Evolutionary conservation across 2,329 filamentous ascomycete genomes (phyloP).

Genomic region (Dryadomyces sulphureus): DNA sequence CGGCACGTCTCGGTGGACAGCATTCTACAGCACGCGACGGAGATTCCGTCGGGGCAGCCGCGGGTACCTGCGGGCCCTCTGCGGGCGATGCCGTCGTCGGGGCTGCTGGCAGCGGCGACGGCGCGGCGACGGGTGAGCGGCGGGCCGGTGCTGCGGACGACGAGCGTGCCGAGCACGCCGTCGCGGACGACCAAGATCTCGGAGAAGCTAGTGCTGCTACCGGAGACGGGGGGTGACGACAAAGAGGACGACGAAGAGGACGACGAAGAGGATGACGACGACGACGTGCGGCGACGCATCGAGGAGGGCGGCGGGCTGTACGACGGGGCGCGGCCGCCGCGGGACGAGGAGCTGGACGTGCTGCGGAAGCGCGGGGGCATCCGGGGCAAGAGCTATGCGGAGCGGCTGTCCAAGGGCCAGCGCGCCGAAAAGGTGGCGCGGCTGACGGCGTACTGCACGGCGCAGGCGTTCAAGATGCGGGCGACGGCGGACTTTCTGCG

Average conservation of each 20-base stretch:
- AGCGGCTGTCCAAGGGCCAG: constrained; percentile 77
- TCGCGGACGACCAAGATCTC: constrained; percentile 85
- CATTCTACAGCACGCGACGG: constrained; percentile 82
- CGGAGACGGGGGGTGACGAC: constrained; percentile 56
- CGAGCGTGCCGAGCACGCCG: constrained; percentile 54
- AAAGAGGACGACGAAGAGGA: constrained; percentile 45
- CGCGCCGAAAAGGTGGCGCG: constrained; percentile 76
- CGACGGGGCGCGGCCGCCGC: constrained; percentile 35
- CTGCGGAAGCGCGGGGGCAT: constrained; percentile 46
- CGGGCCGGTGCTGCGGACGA: constrained; percentile 18
- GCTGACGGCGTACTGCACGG: constrained; percentile 91
- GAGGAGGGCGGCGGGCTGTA: constrained; percentile 19
- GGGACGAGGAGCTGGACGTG: constrained; percentile 53
- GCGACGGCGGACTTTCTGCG: constrained; percentile 79
- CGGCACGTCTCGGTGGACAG: constrained; percentile 85
- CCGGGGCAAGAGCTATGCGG: constrained; percentile 79
- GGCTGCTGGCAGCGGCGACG: constrained; percentile 2
- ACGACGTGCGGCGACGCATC: constrained; percentile 19
- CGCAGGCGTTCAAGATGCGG: constrained; percentile 82
- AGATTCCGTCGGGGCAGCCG: constrained; percentile 88
- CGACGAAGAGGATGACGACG: constrained; percentile 41
- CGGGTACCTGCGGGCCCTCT: constrained; percentile 52
- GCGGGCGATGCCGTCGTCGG: constrained; percentile 16
- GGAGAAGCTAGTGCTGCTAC: constrained; percentile 90
- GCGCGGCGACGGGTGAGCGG: constrained; percentile 19